Evolutionary conservation across 352 stramenopile genomes (phyloP), one percentile per base, ranked within the genome.

Genomic region (Phytophthora pisi): DNA sequence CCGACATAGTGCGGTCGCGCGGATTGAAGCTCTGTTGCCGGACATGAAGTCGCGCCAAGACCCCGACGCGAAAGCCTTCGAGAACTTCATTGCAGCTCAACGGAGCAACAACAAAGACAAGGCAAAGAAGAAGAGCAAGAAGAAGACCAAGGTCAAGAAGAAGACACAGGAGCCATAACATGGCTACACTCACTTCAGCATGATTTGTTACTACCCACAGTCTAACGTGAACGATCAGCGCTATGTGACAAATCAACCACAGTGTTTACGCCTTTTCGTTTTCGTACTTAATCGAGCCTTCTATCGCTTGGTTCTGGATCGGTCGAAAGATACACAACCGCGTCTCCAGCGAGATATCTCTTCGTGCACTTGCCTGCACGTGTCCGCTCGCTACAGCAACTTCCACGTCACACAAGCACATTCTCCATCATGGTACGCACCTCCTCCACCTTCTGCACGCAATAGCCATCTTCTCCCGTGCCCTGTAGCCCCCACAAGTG

Each of bases 251-350:
- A 40, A 40, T 4, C 3, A 2, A 40, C 34, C 5, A 40, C 34
- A 8, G 16, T n/a, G 24, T 26, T 46, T 57, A 8, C 11, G n/a
- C 15, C 26, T n/a, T 51, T 67, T 13, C 9, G 31, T 13, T 63
- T 23, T 71, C 57, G 67, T 70, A 74, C 66, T 70, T 74, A 70
- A 10, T 10, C 24, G 23, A 46, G 40, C 16, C 10, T 23, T 7
- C 4, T 34, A 74, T 74, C 56, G 61, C 52, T 74, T 74, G 67
- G 67, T 51, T 67, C 67, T 62, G 55, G 61, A 62, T 70, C 51
- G 31, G 59, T 68, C 61, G 61, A 66, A 72, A 66, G 68, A 71
- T 68, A 72, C 63, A 67, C 8, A 59, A 52, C 30, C 26, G 53
- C 61, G 31, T 20, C 46, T 65, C 63, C 46, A 53, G 31, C 16